These are phyloP conservation scores for Pisolithus marmoratus DNA, from an alignment of 768 basidiomycete species.

Conservation along the genomic window DNA sequence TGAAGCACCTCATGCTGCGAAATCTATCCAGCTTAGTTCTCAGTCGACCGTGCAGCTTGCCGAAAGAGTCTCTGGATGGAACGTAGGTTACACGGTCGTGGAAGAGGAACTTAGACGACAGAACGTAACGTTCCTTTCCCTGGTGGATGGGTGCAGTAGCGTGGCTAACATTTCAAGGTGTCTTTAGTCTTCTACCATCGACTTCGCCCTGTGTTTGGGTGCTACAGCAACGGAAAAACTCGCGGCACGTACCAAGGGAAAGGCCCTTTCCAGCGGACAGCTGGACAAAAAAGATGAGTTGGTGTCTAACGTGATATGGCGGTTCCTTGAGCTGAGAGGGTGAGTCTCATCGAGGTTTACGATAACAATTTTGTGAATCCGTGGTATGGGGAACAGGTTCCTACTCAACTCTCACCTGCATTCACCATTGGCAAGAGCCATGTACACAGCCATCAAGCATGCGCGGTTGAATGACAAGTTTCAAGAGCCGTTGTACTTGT, in stretches of 20 bases:
- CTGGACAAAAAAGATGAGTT: constrained; percentile 98
- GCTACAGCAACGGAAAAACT: constrained; percentile 79
- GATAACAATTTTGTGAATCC: constrained; percentile 5
- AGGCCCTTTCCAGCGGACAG: constrained; percentile 37
- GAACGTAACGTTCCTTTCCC: constrained; percentile 60
- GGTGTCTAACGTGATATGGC: constrained; percentile 97
- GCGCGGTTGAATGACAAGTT: constrained; percentile 95
- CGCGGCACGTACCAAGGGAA: constrained; percentile 76
- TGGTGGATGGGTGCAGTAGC: constrained; percentile 18
- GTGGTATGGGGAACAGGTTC: constrained; percentile 51
- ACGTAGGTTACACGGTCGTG: constrained; percentile 75
- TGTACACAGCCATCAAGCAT: constrained; percentile 73
- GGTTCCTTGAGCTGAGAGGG: constrained; percentile 95
- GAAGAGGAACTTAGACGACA: constrained; percentile 95
- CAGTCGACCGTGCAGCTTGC: constrained; percentile 79
- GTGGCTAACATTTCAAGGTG: constrained; percentile 10
- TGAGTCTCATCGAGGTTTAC: constrained; percentile 29
- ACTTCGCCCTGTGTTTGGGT: constrained; percentile 90
- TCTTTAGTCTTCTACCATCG: constrained; percentile 89
- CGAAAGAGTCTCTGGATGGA: constrained; percentile 86
- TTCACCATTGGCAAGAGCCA: constrained; percentile 85
- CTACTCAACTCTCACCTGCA: constrained; percentile 84
- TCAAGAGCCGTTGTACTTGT: constrained; percentile 92
- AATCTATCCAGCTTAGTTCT: constrained; percentile 66
- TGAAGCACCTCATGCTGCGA: constrained; percentile 50